phyloP scores from a whole-genome alignment of 352 stramenopile species.

The Peronosclerospora sorghi region DNA sequence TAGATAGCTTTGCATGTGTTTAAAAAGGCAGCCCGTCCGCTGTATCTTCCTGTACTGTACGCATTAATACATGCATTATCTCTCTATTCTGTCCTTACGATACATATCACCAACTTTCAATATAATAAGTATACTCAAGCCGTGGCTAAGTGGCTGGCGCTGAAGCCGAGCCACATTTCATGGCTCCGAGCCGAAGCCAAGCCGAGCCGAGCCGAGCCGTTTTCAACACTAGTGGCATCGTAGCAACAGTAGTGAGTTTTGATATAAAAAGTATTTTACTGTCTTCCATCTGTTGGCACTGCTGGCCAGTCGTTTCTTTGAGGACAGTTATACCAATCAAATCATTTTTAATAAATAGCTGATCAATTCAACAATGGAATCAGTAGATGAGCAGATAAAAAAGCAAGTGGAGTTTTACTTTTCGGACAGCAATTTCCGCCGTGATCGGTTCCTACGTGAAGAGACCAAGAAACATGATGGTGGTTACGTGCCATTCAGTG shows the following conservation, averaged over 20 bases:
- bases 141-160: too few relatives aligned
- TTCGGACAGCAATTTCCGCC: conserved; percentile 87
- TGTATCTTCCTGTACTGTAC: too few relatives aligned
- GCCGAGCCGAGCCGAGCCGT: too few relatives aligned
- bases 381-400: conserved; percentile 63
- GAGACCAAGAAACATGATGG: conserved; percentile 77
- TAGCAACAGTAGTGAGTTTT: background rate
- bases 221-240: too few relatives aligned
- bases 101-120: too few relatives aligned
- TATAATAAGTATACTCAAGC: too few relatives aligned
- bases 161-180: too few relatives aligned
- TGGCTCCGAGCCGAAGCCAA: too few relatives aligned
- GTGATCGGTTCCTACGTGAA: conserved; percentile 82
- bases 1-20: too few relatives aligned
- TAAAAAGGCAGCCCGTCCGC: too few relatives aligned
- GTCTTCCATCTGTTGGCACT: conserved; percentile 8
- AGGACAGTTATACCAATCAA: background rate
- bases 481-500: conserved; percentile 75
- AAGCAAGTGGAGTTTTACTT: conserved; percentile 92
- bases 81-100: too few relatives aligned
- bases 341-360: conserved; percentile 8
- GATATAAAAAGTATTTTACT: background rate
- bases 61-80: too few relatives aligned
- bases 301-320: conserved; percentile 21
- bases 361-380: conserved; percentile 27